Percentiles rank a stretch among this genome's conserved stretches.
Conservation (phyloP, 164 flowering plant genomes). For the Tinospora cordifolia region DNA sequence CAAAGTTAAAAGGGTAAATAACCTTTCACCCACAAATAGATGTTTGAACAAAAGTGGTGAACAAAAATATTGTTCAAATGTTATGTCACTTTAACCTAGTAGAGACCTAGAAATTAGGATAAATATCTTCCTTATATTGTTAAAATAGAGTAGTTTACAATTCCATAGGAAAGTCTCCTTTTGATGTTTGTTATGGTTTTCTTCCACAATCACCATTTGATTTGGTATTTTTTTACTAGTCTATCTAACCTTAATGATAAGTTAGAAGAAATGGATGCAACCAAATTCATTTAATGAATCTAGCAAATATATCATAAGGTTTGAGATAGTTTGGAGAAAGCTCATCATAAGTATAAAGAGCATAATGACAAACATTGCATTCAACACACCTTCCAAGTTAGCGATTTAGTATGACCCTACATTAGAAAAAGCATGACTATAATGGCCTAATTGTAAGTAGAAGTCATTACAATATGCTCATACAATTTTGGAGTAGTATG, state of each 20-base stretch:
- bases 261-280: not conserved
- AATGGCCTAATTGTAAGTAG: not conserved
- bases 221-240: not conserved
- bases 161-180: not conserved
- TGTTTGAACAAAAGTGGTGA: not conserved
- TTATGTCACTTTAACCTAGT: not conserved
- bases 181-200: too few species aligned
- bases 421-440: not conserved
- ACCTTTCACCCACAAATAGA: slow-evolving; percentile 5
- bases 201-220: not conserved
- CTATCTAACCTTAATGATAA: not conserved
- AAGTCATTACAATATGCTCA: not conserved
- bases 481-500: not conserved
- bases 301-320: slow-evolving; percentile 8
- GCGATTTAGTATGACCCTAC: too few species aligned
- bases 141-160: not conserved
- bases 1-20: not conserved
- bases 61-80: not conserved
- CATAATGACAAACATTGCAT: slow-evolving; percentile 6
- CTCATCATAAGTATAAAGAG: not conserved
- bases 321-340: not conserved
- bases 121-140: too few species aligned
- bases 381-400: not conserved
- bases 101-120: not conserved
- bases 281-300: too few species aligned